These are phyloP conservation scores for Talaromyces islandicus DNA, from an alignment of 2,329 filamentous ascomycete species.

Conservation along the genomic window DNA sequence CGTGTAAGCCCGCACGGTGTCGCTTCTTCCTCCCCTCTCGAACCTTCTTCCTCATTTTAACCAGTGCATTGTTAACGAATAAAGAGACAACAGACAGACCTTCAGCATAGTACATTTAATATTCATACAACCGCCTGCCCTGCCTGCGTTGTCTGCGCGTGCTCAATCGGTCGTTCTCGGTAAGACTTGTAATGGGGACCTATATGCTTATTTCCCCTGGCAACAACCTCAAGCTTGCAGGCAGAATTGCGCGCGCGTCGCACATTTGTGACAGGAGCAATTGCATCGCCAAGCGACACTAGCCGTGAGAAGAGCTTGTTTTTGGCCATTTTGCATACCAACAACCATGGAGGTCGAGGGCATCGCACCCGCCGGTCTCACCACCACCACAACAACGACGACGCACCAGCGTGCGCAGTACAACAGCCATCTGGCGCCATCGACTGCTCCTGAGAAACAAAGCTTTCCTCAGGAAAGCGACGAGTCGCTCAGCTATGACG, in stretches of 20 bases:
- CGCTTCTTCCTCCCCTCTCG: not conserved
- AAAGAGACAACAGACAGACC: too few relatives aligned
- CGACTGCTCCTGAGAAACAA: not conserved
- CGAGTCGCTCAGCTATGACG: constrained; percentile 3
- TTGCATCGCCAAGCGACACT: not conserved
- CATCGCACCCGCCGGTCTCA: not conserved
- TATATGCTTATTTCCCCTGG: not conserved
- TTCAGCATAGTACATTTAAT: not conserved
- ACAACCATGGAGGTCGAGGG: not conserved
- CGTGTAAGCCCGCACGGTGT: not conserved
- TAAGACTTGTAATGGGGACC: not conserved
- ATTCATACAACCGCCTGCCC: not conserved
- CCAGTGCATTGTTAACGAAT: not conserved
- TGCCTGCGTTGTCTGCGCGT: not conserved
- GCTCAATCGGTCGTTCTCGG: not conserved
- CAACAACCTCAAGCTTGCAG: not conserved
- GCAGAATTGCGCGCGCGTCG: not conserved
- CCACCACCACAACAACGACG: not conserved
- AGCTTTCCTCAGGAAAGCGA: not conserved
- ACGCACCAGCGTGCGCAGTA: not conserved
- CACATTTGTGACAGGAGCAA: not conserved
- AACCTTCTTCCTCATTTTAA: not conserved
- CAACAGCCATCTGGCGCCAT: not conserved
- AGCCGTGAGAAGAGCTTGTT: not conserved
- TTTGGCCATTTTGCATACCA: not conserved